Base-by-base conservation (phyloP, 352 stramenopile genomes). In the Saprolegnia diclina region DNA sequence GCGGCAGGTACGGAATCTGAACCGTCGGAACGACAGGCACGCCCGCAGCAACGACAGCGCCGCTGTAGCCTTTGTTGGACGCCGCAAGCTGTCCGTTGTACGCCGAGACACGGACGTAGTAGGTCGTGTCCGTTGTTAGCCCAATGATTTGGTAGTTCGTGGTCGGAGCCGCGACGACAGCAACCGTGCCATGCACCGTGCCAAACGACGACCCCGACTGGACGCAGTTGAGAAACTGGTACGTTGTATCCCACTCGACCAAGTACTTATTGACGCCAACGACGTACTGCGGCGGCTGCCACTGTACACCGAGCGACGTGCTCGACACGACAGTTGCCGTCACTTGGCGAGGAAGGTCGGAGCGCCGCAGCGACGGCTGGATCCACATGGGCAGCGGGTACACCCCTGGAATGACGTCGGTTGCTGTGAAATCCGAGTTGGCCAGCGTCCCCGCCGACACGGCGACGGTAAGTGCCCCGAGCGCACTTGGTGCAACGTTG, bases 81-180 rank as follows among this genome's bases (percentile, higher is more conserved):
- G 42, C 65, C 0, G 73, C 18, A 4, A 81, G 16, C 21, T 92
- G 74, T n/a, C 87, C 85, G 62, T 97, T 98, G 71, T 86, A 89
- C 18, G 91, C 83, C 0, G 87, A 89, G 3, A 99, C 92, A 1
- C 90, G 83, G 5, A 98, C 84, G 54, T 83, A 95, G 69, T 98
- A 97, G 10, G 79, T 57, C 3, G 86, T 79, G 6, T 83, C 92
- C 10, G 87, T 84, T 0, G 77, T 73, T 40, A 98, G 79, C 18
- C 81, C 84, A 6, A 75, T 61, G 61, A 99, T 96, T 5, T 85
- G 87, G 75, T 97, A 95, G 5, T 72, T 73, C 2, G 75, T 65
- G 32, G 68, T 14, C 6, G 77, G 13, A 62, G 68, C 68, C 0
- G 61, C 26, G 1, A 91, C 71, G 0, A 96, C 77, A 21, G 90